Evolutionary conservation across 306 rosid species (phyloP), one percentile per base, ranked within the genome.

Genomic region (Lathyrus sativus): DNA sequence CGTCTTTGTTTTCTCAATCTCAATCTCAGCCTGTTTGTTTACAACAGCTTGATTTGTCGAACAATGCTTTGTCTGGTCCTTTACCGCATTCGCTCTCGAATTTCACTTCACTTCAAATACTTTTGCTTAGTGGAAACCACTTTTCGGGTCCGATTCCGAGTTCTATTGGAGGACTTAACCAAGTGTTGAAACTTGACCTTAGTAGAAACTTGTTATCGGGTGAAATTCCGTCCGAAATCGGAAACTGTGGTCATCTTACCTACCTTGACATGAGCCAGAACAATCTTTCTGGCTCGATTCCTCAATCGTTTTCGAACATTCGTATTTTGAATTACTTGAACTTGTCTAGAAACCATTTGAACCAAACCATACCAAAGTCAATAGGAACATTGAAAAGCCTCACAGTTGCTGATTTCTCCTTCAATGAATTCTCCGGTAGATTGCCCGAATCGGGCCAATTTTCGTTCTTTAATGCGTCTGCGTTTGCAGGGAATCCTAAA

Each of bases 201-300:
- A 87, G 96, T 78, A 76, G 81, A 31, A 91, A 91, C 62, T 78
- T 67, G 7, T 65, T 91, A 9, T 86, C 91, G 0, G 91, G 86
- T 7, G 72, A 75, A 72, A 85, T 91, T 68, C 92, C 97, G 15
- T 76, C 77, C 0, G 82, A 86, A 43, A 78, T 91, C 12, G 92
- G 85, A 4, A 58, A 80, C 38, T 88, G 92, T 51, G 38, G 41
- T 37, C 86, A 79, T 69, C 92, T 91, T 6, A 86, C 92, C 13
- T 88, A 74, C 81, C 91, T 91, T 29, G 95, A 91, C 86, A 71
- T 91, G 86, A 91, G 97, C 84, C 91, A 89, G 81, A 91, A 91
- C 85, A 91, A 86, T 82, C 91, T 91, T 68, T 81, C 97, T 11
- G 93, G 91, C 74, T 53, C 82, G 35, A 75, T 91, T 62, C 92